phyloP scores from a whole-genome alignment of 2,329 filamentous ascomycete genomes.

The Cyphellophora attinorum region DNA sequence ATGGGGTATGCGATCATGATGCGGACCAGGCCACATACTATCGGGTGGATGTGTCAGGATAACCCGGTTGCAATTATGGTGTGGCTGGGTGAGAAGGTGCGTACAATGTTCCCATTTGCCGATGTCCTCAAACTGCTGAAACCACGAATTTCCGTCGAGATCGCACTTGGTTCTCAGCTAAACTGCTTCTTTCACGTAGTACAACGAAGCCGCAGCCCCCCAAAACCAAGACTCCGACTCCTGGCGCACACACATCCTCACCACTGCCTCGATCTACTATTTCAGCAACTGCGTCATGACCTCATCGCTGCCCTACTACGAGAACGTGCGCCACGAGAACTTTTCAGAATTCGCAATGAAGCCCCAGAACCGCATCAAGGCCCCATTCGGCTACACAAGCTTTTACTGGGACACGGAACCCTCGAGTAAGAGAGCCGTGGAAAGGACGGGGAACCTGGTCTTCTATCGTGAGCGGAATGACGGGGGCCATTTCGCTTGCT shows the following conservation, averaged over 20 bases:
- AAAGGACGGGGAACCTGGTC: slow-evolving; percentile 28
- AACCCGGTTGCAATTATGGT: slow-evolving; percentile 61
- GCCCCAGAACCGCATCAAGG: slow-evolving; percentile 18
- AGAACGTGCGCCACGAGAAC: slow-evolving; percentile 8
- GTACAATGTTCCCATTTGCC: too few species aligned
- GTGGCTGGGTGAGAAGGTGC: slow-evolving; percentile 82
- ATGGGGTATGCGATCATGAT: slow-evolving; percentile 34
- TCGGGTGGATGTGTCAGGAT: slow-evolving; percentile 60
- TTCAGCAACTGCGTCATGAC: slow-evolving; percentile 10
- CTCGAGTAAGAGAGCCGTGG: slow-evolving; percentile 26
- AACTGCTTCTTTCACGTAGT: slow-evolving; percentile 1
- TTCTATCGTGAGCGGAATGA: slow-evolving; percentile 22
- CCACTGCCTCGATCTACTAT: slow-evolving; percentile 9
- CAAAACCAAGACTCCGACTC: slow-evolving; percentile 2
- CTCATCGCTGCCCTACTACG: slow-evolving; percentile 7
- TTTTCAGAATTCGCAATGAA: slow-evolving; percentile 6
- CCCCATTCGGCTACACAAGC: slow-evolving; percentile 34
- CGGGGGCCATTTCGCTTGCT: too few species aligned
- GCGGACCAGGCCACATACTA: slow-evolving; percentile 60
- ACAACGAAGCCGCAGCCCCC: slow-evolving; percentile 6
- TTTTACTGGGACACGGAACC: slow-evolving; percentile 34
- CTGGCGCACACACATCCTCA: slow-evolving; percentile 10
- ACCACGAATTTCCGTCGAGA: too few species aligned
- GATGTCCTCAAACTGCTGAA: too few species aligned
- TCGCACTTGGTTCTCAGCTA: too few species aligned